These are phyloP conservation scores for Sambucus nigra DNA, from an alignment of 129 eudicot genomes.

Conservation along the genomic window DNA sequence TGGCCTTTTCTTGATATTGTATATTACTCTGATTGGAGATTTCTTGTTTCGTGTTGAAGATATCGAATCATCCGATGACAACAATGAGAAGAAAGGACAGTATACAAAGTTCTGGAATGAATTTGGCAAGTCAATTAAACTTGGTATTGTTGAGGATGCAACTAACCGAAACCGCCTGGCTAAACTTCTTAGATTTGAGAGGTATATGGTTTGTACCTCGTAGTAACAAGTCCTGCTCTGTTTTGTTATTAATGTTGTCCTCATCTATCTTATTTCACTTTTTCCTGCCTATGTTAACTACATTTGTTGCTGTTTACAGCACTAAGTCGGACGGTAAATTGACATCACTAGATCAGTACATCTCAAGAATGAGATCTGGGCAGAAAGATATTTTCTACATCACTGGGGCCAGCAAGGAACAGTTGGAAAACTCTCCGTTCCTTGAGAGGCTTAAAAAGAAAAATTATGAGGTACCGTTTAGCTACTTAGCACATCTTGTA, in stretches of 20 bases:
- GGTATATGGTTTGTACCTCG: conserved; percentile 21
- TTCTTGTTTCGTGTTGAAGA: conserved; percentile 32
- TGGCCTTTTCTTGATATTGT: not conserved
- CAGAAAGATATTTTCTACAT: conserved; percentile 95
- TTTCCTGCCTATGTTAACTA: not conserved
- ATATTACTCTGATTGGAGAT: not conserved
- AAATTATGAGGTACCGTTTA: conserved; percentile 49
- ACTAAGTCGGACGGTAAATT: conserved; percentile 79
- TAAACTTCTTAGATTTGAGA: conserved; percentile 89
- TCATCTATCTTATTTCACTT: not conserved
- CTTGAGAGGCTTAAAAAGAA: conserved; percentile 83
- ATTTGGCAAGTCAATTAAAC: conserved; percentile 90
- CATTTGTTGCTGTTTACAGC: conserved; percentile 28
- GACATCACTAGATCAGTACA: conserved; percentile 84
- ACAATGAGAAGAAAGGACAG: conserved; percentile 84
- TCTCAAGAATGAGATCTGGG: conserved; percentile 88
- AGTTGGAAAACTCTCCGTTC: conserved; percentile 91
- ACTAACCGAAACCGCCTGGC: conserved; percentile 89
- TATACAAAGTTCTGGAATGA: conserved; percentile 96
- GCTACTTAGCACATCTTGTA: no score
- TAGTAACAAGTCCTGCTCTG: not conserved
- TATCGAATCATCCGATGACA: conserved; percentile 67
- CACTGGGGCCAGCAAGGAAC: conserved; percentile 90
- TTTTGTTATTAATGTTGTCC: not conserved
- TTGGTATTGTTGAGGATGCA: conserved; percentile 92